A percentile compares a stretch with the other conserved stretches of the same genome.
phyloP scores from a whole-genome alignment of 2,329 filamentous ascomycete species.

The Alternaria angustiovoidea region DNA sequence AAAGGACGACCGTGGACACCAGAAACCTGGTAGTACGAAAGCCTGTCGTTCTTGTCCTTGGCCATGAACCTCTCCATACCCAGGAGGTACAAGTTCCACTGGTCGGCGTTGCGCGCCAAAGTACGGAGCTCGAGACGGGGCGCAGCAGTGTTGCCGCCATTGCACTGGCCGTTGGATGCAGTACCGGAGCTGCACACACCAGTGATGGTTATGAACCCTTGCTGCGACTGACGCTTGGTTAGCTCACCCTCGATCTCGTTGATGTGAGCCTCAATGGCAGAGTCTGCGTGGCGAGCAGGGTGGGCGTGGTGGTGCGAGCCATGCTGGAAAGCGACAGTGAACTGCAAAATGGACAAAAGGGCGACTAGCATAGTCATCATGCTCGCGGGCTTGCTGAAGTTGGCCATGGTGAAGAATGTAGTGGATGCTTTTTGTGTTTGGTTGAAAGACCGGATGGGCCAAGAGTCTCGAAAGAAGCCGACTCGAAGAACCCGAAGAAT shows the following conservation, averaged over 20 bases:
- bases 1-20: constrained; percentile 83
- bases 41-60: constrained; percentile 67
- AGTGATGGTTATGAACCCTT: constrained; percentile 33
- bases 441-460: constrained; percentile 18
- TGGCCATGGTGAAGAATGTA: constrained; percentile 37
- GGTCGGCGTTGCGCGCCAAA: constrained; percentile 67
- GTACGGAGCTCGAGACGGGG: constrained; percentile 72
- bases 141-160: constrained; percentile 40
- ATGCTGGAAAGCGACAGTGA: constrained; percentile 40
- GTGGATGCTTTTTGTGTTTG: constrained; percentile 12
- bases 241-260: constrained; percentile 35
- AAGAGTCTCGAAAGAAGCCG: constrained; percentile 20
- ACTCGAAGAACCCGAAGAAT: constrained; percentile 17
- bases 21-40: constrained; percentile 80
- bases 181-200: constrained; percentile 39
- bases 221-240: constrained; percentile 33
- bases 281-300: constrained; percentile 25
- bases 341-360: constrained; percentile 44
- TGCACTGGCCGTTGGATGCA: constrained; percentile 35
- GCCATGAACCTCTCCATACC: constrained; percentile 76
- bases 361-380: constrained; percentile 46
- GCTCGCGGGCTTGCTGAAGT: constrained; percentile 46
- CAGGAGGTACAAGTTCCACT: constrained; percentile 80
- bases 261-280: constrained; percentile 34
- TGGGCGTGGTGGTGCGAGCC: constrained; percentile 32